Evolutionary conservation across 768 basidiomycete genomes (phyloP), one percentile per base, ranked within the genome.

Genomic region (Cystobasidium ongulense): DNA sequence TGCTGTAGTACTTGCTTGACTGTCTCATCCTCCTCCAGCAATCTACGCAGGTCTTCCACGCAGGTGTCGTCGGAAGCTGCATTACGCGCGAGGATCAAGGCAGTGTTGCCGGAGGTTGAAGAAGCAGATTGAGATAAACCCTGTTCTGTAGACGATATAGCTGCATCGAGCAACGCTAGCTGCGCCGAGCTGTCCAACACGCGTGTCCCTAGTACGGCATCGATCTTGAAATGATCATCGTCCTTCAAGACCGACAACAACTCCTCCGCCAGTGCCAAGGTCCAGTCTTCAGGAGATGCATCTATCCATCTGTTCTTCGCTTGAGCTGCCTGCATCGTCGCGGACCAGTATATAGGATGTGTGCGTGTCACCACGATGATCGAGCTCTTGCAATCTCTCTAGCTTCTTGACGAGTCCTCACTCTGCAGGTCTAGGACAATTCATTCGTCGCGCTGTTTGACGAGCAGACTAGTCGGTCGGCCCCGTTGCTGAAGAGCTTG

Each of bases 191-290:
- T 25, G 39, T 61, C 39, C 53, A 5, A 25, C 7, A 25, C 33
- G 27, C 68, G 68, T 52, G 68, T 71, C 3, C 21, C 52, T n/a
- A 54, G 54, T 35, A 27, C 68, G n/a, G 68, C 68, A 8, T 71
- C 53, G n/a, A 59, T 43, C 50, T 53, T n/a, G 50, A 52, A 71
- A 10, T 41, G 31, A 36, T 52, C 65, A 29, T 41, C 25, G 7
- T 53, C 31, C 1, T 38, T 17, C n/a, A 71, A 29, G 18, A 5
- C 52, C 33, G 7, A 15, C 21, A 59, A 10, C 29, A 71, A 36
- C 25, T 71, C 68, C 25, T 46, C 23, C 8, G 35, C 68, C 11
- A 71, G 25, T 10, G 52, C 2, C 11, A 52, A 10, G 17, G 53
- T 71, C 68, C 68, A 71, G 18, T 35, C 68, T n/a, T 13, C 4